These are phyloP conservation scores for Gossypium arboreum DNA, from an alignment of 345 rosid genomes.

Conservation along the genomic window DNA sequence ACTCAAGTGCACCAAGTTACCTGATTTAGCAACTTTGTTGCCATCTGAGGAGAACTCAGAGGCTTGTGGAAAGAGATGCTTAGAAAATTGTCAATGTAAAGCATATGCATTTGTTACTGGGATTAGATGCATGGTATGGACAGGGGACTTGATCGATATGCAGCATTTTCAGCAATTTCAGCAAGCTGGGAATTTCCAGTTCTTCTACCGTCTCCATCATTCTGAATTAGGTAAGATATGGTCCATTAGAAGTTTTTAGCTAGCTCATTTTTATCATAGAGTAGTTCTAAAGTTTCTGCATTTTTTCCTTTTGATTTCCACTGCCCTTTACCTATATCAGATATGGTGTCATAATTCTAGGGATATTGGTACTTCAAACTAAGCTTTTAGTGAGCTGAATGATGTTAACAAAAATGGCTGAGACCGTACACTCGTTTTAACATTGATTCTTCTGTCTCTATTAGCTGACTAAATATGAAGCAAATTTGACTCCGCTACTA, in stretches of 20 bases:
- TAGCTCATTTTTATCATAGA: neutral
- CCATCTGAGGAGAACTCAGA: conserved; percentile 22
- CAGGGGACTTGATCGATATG: conserved; percentile 46
- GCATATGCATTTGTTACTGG: conserved; percentile 41
- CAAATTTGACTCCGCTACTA: neutral
- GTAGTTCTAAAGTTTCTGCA: conserved; percentile 1
- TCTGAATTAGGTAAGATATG: conserved; percentile 51
- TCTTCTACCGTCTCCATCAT: conserved; percentile 47
- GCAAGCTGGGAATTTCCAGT: conserved; percentile 21
- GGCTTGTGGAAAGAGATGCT: conserved; percentile 36
- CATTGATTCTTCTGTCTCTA: neutral
- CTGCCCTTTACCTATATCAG: neutral
- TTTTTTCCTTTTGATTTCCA: neutral
- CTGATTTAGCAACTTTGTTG: conserved; percentile 33
- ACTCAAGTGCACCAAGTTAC: conserved; percentile 34
- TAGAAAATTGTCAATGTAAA: conserved; percentile 53
- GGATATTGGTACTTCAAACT: neutral
- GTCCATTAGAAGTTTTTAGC: neutral
- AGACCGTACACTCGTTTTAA: neutral
- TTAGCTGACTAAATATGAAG: conserved; percentile 6
- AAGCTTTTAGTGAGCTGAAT: neutral
- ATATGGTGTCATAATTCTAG: neutral
- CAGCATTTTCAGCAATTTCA: conserved; percentile 42
- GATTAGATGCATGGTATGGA: conserved; percentile 64
- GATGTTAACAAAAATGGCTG: neutral